Evolutionary conservation across 2,329 filamentous ascomycete species (phyloP), one percentile per base, ranked within the genome.

Genomic region (Xylaria sp.): DNA sequence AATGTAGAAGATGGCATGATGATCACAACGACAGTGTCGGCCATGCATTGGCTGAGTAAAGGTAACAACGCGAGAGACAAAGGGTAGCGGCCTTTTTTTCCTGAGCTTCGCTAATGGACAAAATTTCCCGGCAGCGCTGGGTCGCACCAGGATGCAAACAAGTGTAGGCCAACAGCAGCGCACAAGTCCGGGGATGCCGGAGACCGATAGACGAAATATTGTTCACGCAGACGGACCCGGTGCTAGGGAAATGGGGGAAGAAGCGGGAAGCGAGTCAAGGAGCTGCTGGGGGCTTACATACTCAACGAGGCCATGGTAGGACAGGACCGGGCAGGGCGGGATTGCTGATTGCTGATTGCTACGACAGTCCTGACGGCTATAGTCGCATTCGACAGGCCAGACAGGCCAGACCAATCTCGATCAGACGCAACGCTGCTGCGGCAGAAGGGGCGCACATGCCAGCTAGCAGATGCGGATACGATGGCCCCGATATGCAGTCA

Each of bases 261-360:
- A 39, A 58, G 39, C 37, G 32, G 59, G 58, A 39, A 58, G 39
- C 37, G 64, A 65, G 64, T 61, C 48, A 44, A 63, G 61, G 51
- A 52, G 56, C 50, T 6, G 44, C 37, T 65, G 54, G 63, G 68
- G 71, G 74, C 70, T 77, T 75, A 78, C 76, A 75, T 77, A 78
- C 76, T 77, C 63, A 78, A 71, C 64, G 76, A 76, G 56, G 76
- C 74, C 76, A 78, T 78, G 71, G 37, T 72, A 37, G 59, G 57
- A 61, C 60, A 41, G 34, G 34, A 37, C 10, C 7, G 8, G 71
- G 32, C 71, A 37, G 59, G 52, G 61, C 63, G 34, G 37, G 41
- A 64, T 34, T 54, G n/a, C n/a, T n/a, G n/a, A n/a, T n/a, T n/a
- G n/a, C n/a, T n/a, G 41, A 64, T 34, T 54, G 37, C 55, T 41